Evolutionary conservation across 2,329 filamentous ascomycete species (phyloP), one percentile per base, ranked within the genome.

Genomic region (Epichloe bromicola): DNA sequence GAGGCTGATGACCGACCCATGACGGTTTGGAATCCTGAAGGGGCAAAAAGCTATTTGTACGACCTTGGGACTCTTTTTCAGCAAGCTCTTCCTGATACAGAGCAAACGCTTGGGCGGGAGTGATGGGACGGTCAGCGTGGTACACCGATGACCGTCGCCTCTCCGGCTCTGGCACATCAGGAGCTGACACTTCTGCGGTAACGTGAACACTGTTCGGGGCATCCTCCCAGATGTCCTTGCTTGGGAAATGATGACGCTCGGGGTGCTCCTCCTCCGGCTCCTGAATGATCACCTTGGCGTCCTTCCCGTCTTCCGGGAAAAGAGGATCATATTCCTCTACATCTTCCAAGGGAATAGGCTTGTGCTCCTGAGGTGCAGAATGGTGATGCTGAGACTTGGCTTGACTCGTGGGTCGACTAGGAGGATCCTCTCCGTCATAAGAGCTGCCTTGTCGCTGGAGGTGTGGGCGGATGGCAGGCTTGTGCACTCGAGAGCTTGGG

Each of bases 171-270:
- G 54, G 67, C 56, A 63, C 70, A 57, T 63, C 86, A 1, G 89
- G 89, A 0, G 88, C 93, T 3, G 85, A 87, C 7, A 97, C 91
- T 53, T 87, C 89, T 3, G 90, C 83, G 36, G 80, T 83, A 61
- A 78, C 81, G 61, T 93, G 82, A 49, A 88, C 74, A 67, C 89
- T 95, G 62, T 83, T 85, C 4, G 94, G 93, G 0, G 88, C 85
- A 65, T 98, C 94, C 70, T 98, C 93, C 93, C 93, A 98, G 40
- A 97, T 80, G 64, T 98, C 93, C 65, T 90, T 86, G 66, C 90
- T 96, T 1, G 93, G 93, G 67, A 98, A 98, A 55, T 78, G 68
- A 54, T 85, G 84, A 56, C 80, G 79, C 54, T 76, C 70, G 56
- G 80, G 74, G 56, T 75, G 74, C 48, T 74, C 70, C 23, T 64